Evolutionary conservation across 2,329 filamentous ascomycete genomes (phyloP), one percentile per base, ranked within the genome.

Genomic region (Lachnellula subtilissima): DNA sequence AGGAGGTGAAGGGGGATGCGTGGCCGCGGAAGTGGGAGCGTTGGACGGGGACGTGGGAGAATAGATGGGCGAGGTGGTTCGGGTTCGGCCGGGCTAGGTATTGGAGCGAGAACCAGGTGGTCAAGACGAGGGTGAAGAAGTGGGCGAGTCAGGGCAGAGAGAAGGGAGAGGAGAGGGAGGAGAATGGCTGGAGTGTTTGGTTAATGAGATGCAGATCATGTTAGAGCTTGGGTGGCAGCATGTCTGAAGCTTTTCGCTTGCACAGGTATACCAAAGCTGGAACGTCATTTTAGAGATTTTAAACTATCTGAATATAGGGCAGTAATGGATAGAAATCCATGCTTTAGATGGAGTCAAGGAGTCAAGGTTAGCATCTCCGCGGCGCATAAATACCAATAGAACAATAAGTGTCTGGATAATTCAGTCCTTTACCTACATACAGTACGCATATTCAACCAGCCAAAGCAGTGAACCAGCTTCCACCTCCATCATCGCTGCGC

Each of bases 121-220:
- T 69, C 50, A 14, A 49, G 51, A 50, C 4, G 32, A 59, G 56
- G 55, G 53, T 64, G 6, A 43, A 64, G 28, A 59, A 58, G 14
- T 69, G 67, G 68, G 56, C 49, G 22, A 54, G 63, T 22, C 57
- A 57, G 28, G 46, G 70, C 80, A 8, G 64, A 67, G 7, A 68
- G 65, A 22, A 71, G 64, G 53, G 70, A 69, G 60, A 65, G 63
- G 60, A 37, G 23, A 45, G 58, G 42, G 61, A 68, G 12, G 79
- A 82, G 66, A 69, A 70, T 4, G 81, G 7, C 68, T 70, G 48
- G 75, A 77, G 57, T 85, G 82, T 61, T 64, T 84, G 63, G 78
- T 85, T 48, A 79, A 84, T 63, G 82, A 85, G 72, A 83, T 83
- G 77, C 82, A 85, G 64, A 78, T 85, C 22, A 67, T 85, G 54